Conservation (phyloP, 2,329 filamentous ascomycete genomes). For the Tolypocladium paradoxum region DNA sequence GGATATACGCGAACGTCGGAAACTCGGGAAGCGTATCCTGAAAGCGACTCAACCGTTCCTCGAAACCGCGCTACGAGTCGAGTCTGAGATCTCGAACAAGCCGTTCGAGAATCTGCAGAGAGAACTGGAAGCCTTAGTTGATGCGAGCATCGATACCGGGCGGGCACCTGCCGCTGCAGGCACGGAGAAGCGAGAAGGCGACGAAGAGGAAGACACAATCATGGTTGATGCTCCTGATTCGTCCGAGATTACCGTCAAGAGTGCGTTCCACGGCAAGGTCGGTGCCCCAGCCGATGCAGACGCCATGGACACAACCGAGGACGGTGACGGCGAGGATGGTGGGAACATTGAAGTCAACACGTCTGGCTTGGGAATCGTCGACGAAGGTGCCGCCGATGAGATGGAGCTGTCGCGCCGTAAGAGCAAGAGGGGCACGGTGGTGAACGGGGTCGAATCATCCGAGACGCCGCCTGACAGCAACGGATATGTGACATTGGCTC, state of each 20-base stretch:
- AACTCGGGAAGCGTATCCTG: slow-evolving; percentile 80
- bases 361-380: slow-evolving; percentile 20
- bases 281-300: slow-evolving; percentile 19
- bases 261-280: slow-evolving; percentile 11
- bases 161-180: slow-evolving; percentile 26
- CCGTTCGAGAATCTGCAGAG: slow-evolving; percentile 58
- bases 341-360: slow-evolving; percentile 37
- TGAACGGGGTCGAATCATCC: slow-evolving; percentile 13
- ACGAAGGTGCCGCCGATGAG: slow-evolving; percentile 6
- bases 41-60: slow-evolving; percentile 70
- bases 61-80: slow-evolving; percentile 65
- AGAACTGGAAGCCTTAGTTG: slow-evolving; percentile 64
- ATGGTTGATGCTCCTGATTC: slow-evolving; percentile 39
- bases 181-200: slow-evolving; percentile 24
- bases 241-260: slow-evolving; percentile 36
- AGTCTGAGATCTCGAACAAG: slow-evolving; percentile 68
- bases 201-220: slow-evolving; percentile 33
- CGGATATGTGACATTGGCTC: slow-evolving; percentile 27
- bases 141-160: slow-evolving; percentile 51
- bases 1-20: slow-evolving; percentile 72
- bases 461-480: slow-evolving; percentile 39
- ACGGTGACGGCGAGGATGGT: slow-evolving; percentile 25
- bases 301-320: slow-evolving; percentile 25
- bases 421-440: slow-evolving; percentile 11
- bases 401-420: slow-evolving; percentile 10